phyloP scores from a whole-genome alignment of 2,329 filamentous ascomycete genomes.

The Hypoxylon sp. region DNA sequence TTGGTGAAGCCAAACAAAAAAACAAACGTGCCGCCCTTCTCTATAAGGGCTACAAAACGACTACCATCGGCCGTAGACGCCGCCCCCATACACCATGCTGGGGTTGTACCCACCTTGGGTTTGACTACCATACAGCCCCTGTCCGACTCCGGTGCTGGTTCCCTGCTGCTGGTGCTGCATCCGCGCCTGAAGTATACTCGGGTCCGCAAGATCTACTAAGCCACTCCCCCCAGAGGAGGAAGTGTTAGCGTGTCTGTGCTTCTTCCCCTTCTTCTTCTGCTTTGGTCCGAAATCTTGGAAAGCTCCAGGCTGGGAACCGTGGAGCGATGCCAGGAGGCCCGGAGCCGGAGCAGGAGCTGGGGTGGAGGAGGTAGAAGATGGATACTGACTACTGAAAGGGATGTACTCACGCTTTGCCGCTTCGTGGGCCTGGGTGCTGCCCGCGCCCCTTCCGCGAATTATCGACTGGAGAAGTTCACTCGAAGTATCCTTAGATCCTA shows the following conservation, averaged over 20 bases:
- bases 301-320: constrained; percentile 86
- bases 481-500: constrained; percentile 76
- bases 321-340: constrained; percentile 91
- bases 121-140: constrained; percentile 90
- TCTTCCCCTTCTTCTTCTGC: constrained; percentile 99
- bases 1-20: constrained; percentile 52
- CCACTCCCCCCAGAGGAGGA: constrained; percentile 99
- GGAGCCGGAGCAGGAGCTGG: constrained; percentile 92
- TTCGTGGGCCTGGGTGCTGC: constrained; percentile 82
- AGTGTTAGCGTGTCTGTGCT: constrained; percentile 99
- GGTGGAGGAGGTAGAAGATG: constrained; percentile 83
- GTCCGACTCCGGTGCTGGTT: constrained; percentile 85
- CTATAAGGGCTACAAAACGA: constrained; percentile 43
- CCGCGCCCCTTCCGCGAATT: constrained; percentile 78
- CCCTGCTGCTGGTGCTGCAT: constrained; percentile 87
- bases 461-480: constrained; percentile 86
- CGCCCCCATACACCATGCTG: constrained; percentile 82
- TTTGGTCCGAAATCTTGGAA: constrained; percentile 94
- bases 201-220: constrained; percentile 99
- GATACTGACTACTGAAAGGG: constrained; percentile 91
- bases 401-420: constrained; percentile 98
- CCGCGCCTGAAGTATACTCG: constrained; percentile 98
- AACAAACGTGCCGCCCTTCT: constrained; percentile 46
- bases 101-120: constrained; percentile 95
- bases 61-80: constrained; percentile 79